Percentiles rank a stretch among this genome's conserved stretches.
These are phyloP conservation scores for Herpotrichia juniperi DNA, from an alignment of 2,329 filamentous ascomycete genomes.

Conservation along the genomic window DNA sequence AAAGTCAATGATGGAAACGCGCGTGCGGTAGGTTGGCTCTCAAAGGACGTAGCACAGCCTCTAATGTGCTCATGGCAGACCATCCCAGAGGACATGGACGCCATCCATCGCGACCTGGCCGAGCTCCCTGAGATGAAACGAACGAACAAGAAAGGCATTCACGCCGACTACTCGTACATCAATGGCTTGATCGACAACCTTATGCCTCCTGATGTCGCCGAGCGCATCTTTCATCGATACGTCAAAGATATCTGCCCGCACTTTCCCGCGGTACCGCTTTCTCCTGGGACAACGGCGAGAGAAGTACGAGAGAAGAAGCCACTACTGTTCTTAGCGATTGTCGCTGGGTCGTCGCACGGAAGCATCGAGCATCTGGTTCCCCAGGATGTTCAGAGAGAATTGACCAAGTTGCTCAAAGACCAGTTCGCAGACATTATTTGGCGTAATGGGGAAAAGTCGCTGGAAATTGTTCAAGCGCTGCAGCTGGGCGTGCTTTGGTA, in stretches of 20 bases:
- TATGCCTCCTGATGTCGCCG: constrained; percentile 58
- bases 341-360: constrained; percentile 60
- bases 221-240: constrained; percentile 64
- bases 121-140: constrained; percentile 44
- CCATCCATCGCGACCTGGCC: constrained; percentile 42
- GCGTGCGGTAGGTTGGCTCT: constrained; percentile 30
- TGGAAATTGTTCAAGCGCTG: constrained; percentile 83
- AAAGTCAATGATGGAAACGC: constrained; percentile 28
- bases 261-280: constrained; percentile 65
- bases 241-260: constrained; percentile 59
- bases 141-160: constrained; percentile 30
- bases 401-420: constrained; percentile 74
- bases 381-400: constrained; percentile 62
- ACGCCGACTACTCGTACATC: constrained; percentile 46
- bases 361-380: constrained; percentile 50
- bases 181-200: constrained; percentile 51
- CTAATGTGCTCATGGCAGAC: constrained; percentile 24
- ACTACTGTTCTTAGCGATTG: constrained; percentile 63
- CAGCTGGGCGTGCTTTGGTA: constrained; percentile 83
- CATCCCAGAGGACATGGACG: constrained; percentile 46
- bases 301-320: constrained; percentile 64
- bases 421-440: constrained; percentile 76
- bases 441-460: constrained; percentile 76
- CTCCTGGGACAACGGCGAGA: constrained; percentile 58
- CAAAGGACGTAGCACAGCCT: background rate